Evolutionary conservation across 2,329 filamentous ascomycete species (phyloP), one percentile per base, ranked within the genome.

Genomic region (Neofusicoccum parvum): DNA sequence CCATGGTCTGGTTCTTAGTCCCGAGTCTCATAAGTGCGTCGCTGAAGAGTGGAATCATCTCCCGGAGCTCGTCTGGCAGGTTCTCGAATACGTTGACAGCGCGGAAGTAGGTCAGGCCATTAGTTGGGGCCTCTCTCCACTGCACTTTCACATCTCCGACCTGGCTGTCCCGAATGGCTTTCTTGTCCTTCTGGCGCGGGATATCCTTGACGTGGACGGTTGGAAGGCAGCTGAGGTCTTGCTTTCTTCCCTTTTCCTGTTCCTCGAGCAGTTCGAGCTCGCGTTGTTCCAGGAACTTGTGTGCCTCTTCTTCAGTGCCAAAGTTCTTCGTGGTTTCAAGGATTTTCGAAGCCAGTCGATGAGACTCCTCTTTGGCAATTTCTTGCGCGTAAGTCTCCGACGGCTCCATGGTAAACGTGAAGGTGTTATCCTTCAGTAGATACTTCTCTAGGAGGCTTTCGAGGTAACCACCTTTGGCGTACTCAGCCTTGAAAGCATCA

Each of bases 341-440:
- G 58, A 98, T 91, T 77, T 94, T 96, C 7, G 80, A 78, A 3
- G 88, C 85, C n/a, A 97, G 82, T 39, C 95, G 86, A 62, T 86
- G 79, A 50, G 88, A 86, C 76, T 99, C 95, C 75, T 96, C 93
- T 27, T 87, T 83, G 2, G 86, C 90, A 34, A 97, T 78, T 10
- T 92, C 89, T 59, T 90, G 84, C 56, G 87, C 88, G 72, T 91
- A 98, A 0, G 85, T 88, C 37, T 88, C 81, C 0, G 91, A 93
- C 3, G 95, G 95, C 4, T 89, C 87, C 95, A 99, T 99, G 0
- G 93, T 98, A 73, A 99, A 98, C 0, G 90, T 92, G 69, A 99
- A 81, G 6, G 90, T 93, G 45, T 92, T 90, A 71, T 96, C 90
- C 69, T 93, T 96, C 48, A 97, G 80, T 5, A 98, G 81, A 72